These are phyloP conservation scores for Cladobotryum protrusum DNA, from an alignment of 2,329 filamentous ascomycete genomes.

Conservation along the genomic window DNA sequence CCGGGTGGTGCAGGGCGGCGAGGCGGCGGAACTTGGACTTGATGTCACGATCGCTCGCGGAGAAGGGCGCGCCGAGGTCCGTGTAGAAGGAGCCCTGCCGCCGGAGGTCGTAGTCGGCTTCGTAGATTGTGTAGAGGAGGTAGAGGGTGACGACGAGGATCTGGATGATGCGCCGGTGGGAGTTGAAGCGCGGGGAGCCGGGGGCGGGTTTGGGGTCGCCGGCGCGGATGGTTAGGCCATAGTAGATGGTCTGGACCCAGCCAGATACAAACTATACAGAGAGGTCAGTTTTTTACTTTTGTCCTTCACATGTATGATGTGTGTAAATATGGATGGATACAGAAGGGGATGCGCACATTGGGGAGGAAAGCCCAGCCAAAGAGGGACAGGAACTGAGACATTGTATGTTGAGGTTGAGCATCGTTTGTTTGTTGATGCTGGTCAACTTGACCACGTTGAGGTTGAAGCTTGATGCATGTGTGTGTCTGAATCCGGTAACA, in stretches of 20 bases:
- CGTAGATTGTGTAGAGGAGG: constrained; percentile 86
- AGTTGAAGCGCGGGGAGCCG: constrained; percentile 59
- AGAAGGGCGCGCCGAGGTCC: constrained; percentile 62
- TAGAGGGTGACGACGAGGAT: constrained; percentile 77
- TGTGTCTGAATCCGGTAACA: too few species aligned
- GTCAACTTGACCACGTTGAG: too few species aligned
- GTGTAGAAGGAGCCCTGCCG: constrained; percentile 70
- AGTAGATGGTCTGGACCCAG: constrained; percentile 75
- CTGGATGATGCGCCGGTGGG: constrained; percentile 76
- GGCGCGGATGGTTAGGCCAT: constrained; percentile 81
- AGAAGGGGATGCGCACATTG: constrained; percentile 2
- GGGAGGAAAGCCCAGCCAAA: constrained; percentile 47
- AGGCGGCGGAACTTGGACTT: constrained; percentile 81
- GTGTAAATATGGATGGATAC: not conserved
- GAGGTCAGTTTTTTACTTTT: too few species aligned
- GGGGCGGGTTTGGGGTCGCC: constrained; percentile 73
- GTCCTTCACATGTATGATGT: constrained; percentile 4
- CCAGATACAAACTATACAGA: constrained; percentile 62
- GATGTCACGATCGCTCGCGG: constrained; percentile 67
- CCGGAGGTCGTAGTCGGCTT: constrained; percentile 77
- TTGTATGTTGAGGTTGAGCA: constrained; percentile 19
- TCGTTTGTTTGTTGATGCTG: too few species aligned
- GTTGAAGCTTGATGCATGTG: too few species aligned
- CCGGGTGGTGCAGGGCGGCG: constrained; percentile 68
- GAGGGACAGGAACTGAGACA: constrained; percentile 49